Evolutionary conservation across 148 eudicot species (phyloP).

Genomic region (Pouteria glomerata): DNA sequence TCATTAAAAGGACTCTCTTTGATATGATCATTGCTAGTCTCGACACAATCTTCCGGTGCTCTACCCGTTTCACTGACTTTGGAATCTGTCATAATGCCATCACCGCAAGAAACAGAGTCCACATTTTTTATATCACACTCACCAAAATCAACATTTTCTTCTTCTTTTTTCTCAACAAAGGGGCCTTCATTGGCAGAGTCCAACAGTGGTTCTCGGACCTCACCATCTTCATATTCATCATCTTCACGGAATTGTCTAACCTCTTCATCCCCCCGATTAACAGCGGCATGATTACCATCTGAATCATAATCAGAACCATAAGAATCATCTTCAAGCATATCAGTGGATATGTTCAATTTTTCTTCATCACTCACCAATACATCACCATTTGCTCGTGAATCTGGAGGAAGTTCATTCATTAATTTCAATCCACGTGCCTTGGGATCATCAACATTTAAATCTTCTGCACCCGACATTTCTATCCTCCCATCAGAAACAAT

Average conservation of each 20-base stretch:
- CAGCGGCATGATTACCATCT: constrained; percentile 21
- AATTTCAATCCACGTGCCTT: background rate
- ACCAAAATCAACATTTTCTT: constrained; percentile 10
- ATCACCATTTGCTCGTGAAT: constrained; percentile 6
- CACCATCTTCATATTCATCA: constrained; percentile 44
- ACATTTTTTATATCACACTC: constrained; percentile 11
- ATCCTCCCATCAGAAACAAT: background rate
- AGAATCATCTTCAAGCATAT: constrained; percentile 21
- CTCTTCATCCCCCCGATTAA: background rate
- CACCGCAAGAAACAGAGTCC: constrained; percentile 14
- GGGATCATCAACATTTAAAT: constrained; percentile 8
- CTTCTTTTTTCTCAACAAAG: constrained; percentile 9
- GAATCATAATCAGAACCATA: constrained; percentile 25
- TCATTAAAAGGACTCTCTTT: constrained; percentile 13
- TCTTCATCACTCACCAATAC: constrained; percentile 25
- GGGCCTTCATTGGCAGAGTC: constrained; percentile 11
- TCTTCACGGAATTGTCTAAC: constrained; percentile 11
- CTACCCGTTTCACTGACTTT: constrained; percentile 4
- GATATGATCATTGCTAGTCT: constrained; percentile 7
- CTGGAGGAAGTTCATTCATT: background rate
- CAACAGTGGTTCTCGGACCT: constrained; percentile 25
- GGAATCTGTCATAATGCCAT: background rate
- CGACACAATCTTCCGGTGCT: constrained; percentile 8
- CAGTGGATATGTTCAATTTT: constrained; percentile 19
- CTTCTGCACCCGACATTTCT: background rate